Evolutionary conservation across 805 yeast genomes (phyloP), one percentile per base, ranked within the genome.

Genomic region (Zygosaccharomyces bisporus): DNA sequence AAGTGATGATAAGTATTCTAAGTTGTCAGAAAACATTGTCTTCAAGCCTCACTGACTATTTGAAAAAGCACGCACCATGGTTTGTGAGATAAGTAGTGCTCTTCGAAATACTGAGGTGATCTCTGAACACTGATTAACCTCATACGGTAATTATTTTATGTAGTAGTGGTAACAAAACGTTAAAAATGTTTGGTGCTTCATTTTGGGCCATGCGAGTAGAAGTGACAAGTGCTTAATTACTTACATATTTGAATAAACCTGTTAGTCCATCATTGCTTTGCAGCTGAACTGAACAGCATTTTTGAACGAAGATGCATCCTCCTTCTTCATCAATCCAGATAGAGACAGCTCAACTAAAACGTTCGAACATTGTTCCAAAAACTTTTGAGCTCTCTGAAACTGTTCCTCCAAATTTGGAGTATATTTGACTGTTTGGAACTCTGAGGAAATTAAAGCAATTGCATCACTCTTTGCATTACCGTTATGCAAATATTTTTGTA

Each of bases 401-500:
- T 61, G 64, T 39, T 57, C 63, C 14, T 58, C 60, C 14, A 63
- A 46, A 20, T 55, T 55, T 9, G 63, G 57, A 30, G 58, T 46
- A n/a, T 55, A 47, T 42, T 61, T 61, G 33, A 52, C 56, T 19
- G 64, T 54, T 30, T 49, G 56, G 36, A 63, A 63, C 46, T 58
- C 61, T 3, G 60, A 46, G 8, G 60, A 49, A 10, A 63, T 53
- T 36, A 61, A 47, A 7, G 56, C 38, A 27, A 61, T 37, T 2
- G 68, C 68, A 48, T 63, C 68, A 5, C 44, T 43, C 47, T 61
- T 63, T 7, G 58, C 54, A 31, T 62, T 59, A 23, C 66, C 66
- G 40, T 61, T 64, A 43, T 64, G 68, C 45, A 64, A 44, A 40
- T 52, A 63, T 43, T 63, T 64, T 46, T 64, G 68, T 29, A 64